These are phyloP conservation scores for Actinomucor elegans DNA, from an alignment of 371 early-diverging fungal genomes.

Conservation along the genomic window DNA sequence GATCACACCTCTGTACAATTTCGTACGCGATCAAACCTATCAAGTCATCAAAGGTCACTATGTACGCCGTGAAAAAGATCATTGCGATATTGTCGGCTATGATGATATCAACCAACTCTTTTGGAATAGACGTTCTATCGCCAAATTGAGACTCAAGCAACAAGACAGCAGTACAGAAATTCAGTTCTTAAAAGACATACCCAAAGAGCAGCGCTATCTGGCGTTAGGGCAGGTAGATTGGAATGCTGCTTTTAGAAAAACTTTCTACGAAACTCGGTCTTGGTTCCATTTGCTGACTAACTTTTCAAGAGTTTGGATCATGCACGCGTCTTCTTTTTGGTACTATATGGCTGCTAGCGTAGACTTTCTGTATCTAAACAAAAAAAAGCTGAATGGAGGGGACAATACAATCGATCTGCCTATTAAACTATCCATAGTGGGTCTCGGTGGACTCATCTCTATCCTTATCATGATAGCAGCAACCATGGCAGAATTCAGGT, in stretches of 20 bases:
- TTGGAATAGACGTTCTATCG: conserved; percentile 73
- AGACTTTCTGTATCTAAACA: conserved; percentile 59
- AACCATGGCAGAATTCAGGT: conserved; percentile 70
- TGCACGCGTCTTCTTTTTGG: conserved; percentile 79
- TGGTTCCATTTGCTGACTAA: conserved; percentile 82
- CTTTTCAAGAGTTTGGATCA: conserved; percentile 86
- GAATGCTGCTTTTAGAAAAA: conserved; percentile 72
- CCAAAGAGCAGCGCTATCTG: conserved; percentile 61
- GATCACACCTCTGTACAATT: conserved; percentile 76
- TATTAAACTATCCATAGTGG: conserved; percentile 63
- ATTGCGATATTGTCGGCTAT: conserved; percentile 80
- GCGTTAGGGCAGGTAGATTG: conserved; percentile 66
- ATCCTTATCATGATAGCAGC: conserved; percentile 64
- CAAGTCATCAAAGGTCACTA: conserved; percentile 72
- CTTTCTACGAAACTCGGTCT: conserved; percentile 83
- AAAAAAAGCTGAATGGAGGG: background rate
- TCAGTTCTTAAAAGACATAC: conserved; percentile 58
- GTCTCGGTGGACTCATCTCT: conserved; percentile 74
- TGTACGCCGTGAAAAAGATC: conserved; percentile 81
- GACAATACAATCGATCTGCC: conserved; percentile 28
- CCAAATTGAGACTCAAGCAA: conserved; percentile 58
- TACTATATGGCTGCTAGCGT: conserved; percentile 79
- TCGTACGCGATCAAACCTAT: conserved; percentile 75
- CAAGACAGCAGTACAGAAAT: conserved; percentile 29
- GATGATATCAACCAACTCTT: conserved; percentile 90